Base-by-base conservation (phyloP, 495 filamentous ascomycete genomes). In the Aeminium ludgeri region DNA sequence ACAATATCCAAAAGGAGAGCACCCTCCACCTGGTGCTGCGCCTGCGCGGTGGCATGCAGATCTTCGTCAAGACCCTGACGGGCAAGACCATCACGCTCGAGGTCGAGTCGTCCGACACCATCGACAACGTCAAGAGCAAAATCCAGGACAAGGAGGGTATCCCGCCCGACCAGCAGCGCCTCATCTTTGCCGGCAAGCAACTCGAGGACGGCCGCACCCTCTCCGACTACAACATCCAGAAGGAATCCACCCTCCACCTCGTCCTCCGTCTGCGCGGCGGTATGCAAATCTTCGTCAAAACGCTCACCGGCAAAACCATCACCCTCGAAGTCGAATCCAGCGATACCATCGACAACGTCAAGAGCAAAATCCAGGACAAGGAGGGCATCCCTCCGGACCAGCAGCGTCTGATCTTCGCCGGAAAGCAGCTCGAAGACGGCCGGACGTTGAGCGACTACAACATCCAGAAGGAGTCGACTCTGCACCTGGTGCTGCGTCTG, bases 21-120 rank as follows among this genome's bases (percentile, higher is more conserved):
- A 95, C 87, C 18, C 80, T 95, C 20, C 87, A 96, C 57, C 65
- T 96, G 19, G 87, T 96, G 45, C 86, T 96, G 38, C 89, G 87
- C 66, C 85, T 96, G 10, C 89, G 87, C 68, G 87, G 87, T 65
- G 87, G 87, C 59, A 96, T 96, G 87, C 87, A 96, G 62, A 95
- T 96, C 59, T 96, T 63, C 50, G 60, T 63, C 46, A 63, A 63
- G 57, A 63, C 60, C 40, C 72, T 96, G 25, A 94, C 87, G 45
- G 87, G 87, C 50, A 94, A 95, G 73, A 95, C 87, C 59, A 95
- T 96, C 66, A 96, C 87, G 48, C 76, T 95, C 29, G 87, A 96
- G 72, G 87, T 96, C 10, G 87, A 96, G 61, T 93, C 86, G 0
- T 81, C 74, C 18, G 86, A 94, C 57, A 92, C 86, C 49, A 94